phyloP scores from a whole-genome alignment of 768 basidiomycete genomes.

The Tricholoma sp. region DNA sequence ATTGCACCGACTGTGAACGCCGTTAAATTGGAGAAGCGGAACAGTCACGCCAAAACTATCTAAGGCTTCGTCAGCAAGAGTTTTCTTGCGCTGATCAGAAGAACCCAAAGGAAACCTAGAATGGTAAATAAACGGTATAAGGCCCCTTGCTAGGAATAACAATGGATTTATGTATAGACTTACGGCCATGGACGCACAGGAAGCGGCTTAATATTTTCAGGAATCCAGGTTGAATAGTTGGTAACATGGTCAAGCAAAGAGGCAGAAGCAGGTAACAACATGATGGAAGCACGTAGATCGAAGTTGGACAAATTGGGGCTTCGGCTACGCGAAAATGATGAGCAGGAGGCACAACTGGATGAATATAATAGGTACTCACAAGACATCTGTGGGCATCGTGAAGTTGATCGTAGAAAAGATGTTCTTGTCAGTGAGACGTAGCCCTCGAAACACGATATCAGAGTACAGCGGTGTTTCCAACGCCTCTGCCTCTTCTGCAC shows the following conservation, averaged over 20 bases:
- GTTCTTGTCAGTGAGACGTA: constrained; percentile 21
- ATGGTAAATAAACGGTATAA: background rate
- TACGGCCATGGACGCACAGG: constrained; percentile 24
- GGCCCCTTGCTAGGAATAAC: background rate
- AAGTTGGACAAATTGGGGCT: constrained; percentile 19
- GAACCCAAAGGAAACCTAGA: constrained; percentile 21
- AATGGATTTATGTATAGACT: constrained; percentile 4
- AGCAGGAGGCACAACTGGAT: background rate
- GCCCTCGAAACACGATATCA: constrained; percentile 22
- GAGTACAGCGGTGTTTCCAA: constrained; percentile 15
- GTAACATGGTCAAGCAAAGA: constrained; percentile 23
- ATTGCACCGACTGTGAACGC: constrained; percentile 19
- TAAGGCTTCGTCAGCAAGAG: constrained; percentile 21
- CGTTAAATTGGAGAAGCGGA: constrained; percentile 30
- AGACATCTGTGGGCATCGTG: constrained; percentile 23
- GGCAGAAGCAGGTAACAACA: constrained; percentile 27
- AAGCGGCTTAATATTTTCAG: constrained; percentile 18
- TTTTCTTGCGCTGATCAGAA: constrained; percentile 10
- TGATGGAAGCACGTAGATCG: constrained; percentile 32
- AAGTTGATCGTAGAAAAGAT: constrained; percentile 19
- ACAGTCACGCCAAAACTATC: constrained; percentile 29
- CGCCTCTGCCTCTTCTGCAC: constrained; percentile 10
- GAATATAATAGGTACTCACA: constrained; percentile 17
- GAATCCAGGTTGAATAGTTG: constrained; percentile 28
- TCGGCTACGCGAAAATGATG: constrained; percentile 12